Evolutionary conservation across 108 stramenopile genomes (phyloP), one percentile per base, ranked within the genome.

Genomic region (Nitzschia inconspicua): DNA sequence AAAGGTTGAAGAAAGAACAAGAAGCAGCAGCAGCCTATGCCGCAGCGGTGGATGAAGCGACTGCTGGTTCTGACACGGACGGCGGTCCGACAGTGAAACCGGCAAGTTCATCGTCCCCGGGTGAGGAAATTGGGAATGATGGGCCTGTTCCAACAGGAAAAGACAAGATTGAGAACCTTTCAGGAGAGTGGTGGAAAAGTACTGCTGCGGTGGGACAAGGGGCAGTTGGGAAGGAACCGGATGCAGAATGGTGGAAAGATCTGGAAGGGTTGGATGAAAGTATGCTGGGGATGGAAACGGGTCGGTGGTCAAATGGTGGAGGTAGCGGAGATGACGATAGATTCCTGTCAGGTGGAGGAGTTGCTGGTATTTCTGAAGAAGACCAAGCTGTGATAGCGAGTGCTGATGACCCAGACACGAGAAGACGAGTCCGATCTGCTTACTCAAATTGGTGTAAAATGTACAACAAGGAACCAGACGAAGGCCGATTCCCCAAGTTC

Each of bases 371-470:
- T 31, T 14, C 11, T 11, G 14, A 11, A 14, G n/a, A 11, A 39
- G 11, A 14, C n/a, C 11, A 11, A 39, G 11, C 37, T 14, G 37
- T 14, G 50, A 31, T 32, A 14, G 13, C 29, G 9, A 25, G 34
- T 30, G 23, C 50, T n/a, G 50, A 51, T 51, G 50, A 51, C 13
- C 50, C 50, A 32, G 27, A 51, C 30, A 31, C 34, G 6, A 51
- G 50, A 51, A 51, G 34, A 51, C 73, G 85, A 16, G 80, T 89
- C 11, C 81, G 91, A 44, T 70, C 88, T 29, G 87, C 84, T 2
- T 93, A 93, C 44, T 36, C 84, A 68, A 76, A 84, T 3, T 93
- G 91, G 91, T 93, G 91, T 70, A 82, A 82, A 48, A 77, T 85
- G 43, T 86, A 76, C 37, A 82, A 66, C 29, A 93, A 85, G 60